Evolutionary conservation across 192 early-diverging fungal species (phyloP).

Genomic region (Coemansia sp.): DNA sequence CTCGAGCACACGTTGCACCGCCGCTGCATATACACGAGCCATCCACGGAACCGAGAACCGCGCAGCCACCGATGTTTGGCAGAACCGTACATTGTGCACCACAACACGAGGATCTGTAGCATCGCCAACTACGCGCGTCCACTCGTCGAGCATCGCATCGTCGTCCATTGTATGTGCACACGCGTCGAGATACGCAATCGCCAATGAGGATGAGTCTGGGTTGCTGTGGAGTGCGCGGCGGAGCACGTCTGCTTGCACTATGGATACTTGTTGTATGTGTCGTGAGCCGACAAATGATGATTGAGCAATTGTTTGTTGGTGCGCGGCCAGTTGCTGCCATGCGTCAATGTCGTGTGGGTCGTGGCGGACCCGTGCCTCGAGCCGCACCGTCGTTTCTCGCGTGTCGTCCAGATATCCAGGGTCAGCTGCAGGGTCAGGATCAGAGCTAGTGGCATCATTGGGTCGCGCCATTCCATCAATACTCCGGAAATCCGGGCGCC

Average conservation of each 20-base stretch:
- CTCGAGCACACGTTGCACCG: conserved; percentile 2
- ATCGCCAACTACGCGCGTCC: conserved; percentile 1
- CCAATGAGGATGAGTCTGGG: conserved; percentile 11
- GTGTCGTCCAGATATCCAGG: background rate
- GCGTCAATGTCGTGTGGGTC: conserved; percentile 24
- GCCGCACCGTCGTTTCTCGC: background rate
- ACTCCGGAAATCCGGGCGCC: conserved; percentile 20
- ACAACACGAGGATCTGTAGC: conserved; percentile 14
- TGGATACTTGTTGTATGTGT: conserved; percentile 16
- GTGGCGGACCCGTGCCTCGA: background rate
- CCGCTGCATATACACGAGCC: conserved; percentile 12
- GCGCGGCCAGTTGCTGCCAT: conserved; percentile 18
- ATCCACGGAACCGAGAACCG: conserved; percentile 20
- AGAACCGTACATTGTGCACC: conserved; percentile 12
- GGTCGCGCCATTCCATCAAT: conserved; percentile 21
- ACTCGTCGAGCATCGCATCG: conserved; percentile 17
- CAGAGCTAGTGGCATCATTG: background rate
- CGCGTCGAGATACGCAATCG: conserved; percentile 21
- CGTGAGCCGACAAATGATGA: conserved; percentile 10
- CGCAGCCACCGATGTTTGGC: conserved; percentile 13
- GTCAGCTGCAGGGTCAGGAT: too few relatives aligned
- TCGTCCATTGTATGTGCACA: conserved; percentile 20
- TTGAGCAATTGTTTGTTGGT: conserved; percentile 15
- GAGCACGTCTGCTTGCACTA: conserved; percentile 26
- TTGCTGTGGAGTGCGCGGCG: conserved; percentile 16